Percentiles rank a stretch among this genome's conserved stretches.
phyloP scores from a whole-genome alignment of 148 eudicot species.

The Rhododendron mucronatum region DNA sequence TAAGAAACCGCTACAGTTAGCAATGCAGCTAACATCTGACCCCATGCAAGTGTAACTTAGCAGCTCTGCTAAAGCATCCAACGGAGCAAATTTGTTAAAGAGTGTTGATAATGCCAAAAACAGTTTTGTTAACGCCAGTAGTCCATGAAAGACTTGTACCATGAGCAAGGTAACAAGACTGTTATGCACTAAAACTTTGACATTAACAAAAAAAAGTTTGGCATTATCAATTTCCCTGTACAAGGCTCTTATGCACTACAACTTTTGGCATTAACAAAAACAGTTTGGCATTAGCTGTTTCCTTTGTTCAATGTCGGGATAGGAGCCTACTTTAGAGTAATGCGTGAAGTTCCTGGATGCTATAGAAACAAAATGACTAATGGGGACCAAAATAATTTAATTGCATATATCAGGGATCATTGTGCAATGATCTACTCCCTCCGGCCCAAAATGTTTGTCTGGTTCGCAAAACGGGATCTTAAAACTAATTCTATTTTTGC shows the following conservation, averaged over 20 bases:
- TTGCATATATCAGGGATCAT: not conserved
- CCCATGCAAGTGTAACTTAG: not conserved
- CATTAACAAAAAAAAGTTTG: not conserved
- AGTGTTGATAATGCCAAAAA: too few species aligned
- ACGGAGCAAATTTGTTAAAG: not conserved
- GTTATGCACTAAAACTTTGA: not conserved
- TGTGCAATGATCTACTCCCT: not conserved
- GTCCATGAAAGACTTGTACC: too few species aligned
- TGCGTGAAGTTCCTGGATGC: not conserved
- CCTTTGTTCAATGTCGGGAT: not conserved
- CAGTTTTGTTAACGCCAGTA: too few species aligned
- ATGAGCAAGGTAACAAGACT: too few species aligned
- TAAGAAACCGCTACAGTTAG: not conserved
- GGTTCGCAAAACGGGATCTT: too few species aligned
- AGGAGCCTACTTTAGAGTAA: not conserved
- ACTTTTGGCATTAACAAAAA: not conserved
- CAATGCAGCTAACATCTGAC: not conserved
- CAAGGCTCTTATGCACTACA: not conserved
- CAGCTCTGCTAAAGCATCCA: not conserved
- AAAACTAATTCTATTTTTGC: too few species aligned
- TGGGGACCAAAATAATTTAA: not conserved
- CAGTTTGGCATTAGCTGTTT: too few species aligned
- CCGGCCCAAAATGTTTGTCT: not conserved
- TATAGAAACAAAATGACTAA: not conserved
- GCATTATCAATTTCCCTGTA: not conserved